Evolutionary conservation across 2,329 filamentous ascomycete species (phyloP), one percentile per base, ranked within the genome.

Genomic region (Fusarium avenaceum): DNA sequence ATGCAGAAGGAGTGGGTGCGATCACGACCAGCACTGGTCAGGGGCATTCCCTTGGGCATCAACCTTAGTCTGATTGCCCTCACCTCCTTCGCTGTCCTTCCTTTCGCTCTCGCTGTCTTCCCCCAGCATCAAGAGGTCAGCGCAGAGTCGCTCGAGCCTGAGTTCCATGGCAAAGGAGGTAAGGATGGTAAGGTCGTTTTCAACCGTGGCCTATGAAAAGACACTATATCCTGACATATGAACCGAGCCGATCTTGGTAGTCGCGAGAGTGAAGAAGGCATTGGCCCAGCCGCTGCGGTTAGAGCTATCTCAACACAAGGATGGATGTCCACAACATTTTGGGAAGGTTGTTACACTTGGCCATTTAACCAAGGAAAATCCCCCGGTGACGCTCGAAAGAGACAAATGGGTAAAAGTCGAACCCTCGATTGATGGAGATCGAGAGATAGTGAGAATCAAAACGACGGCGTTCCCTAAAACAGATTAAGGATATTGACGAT

Each of bases 31-130:
- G 85, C 90, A 61, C 84, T 94, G 80, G 74, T 72, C 55, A 76
- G 76, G 57, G 68, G 72, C 7, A 74, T 81, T 22, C 91, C 93
- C 13, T 82, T 92, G 57, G 93, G 94, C 1, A 83, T 97, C 45
- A 99, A 99, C 80, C 80, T 99, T 65, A 93, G 89, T 1, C 80
- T 99, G 72, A 97, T 99, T 72, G 84, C 97, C 52, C 87, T 88
- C 3, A 97, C 95, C 22, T 96, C 92, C 72, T 88, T 97, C 64
- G 92, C 94, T 71, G 96, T 95, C 11, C 83, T 99, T 73, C 96
- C 96, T 39, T 83, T 98, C 66, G 96, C 96, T 17, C 83, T 99
- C 51, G 96, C 90, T 10, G 93, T 93, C 4, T 99, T 99, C 81
- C 96, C 96, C 6, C 94, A 97, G 82, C 86, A 94, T 68, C 93